Evolutionary conservation across 306 rosid genomes (phyloP).

Genomic region (Pyrus bretschneideri): DNA sequence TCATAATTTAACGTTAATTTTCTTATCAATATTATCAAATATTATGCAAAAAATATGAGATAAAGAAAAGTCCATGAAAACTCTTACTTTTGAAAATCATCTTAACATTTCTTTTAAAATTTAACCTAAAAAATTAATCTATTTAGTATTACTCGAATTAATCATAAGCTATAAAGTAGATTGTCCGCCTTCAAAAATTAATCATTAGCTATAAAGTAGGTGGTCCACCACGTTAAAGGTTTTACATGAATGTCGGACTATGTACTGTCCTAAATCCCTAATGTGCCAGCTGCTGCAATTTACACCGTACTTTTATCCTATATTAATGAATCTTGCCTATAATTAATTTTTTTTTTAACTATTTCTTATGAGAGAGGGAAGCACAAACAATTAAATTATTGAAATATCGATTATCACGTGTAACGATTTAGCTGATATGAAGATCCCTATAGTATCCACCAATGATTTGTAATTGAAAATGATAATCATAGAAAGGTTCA

Average conservation of each 20-base stretch:
- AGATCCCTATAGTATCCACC: background rate
- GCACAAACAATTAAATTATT: background rate
- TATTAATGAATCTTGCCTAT: background rate
- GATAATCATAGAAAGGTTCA: background rate
- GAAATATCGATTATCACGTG: background rate
- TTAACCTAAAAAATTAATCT: too few relatives aligned
- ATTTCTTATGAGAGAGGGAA: background rate
- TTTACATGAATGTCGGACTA: background rate
- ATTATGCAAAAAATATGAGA: too few relatives aligned
- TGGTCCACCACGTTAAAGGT: background rate
- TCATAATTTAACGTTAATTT: too few relatives aligned
- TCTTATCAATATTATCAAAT: too few relatives aligned
- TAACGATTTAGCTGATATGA: background rate
- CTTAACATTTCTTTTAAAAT: too few relatives aligned
- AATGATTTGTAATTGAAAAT: background rate
- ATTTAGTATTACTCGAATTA: too few relatives aligned
- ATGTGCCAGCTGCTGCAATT: background rate
- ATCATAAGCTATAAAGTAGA: background rate
- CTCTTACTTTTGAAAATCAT: too few relatives aligned
- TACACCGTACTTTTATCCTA: background rate
- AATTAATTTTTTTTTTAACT: background rate
- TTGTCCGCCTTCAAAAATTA: too few relatives aligned
- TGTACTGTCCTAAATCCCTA: background rate
- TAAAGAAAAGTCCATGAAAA: accelerated
- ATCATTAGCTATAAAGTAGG: background rate